Evolutionary conservation across 192 early-diverging fungal genomes (phyloP), one percentile per base, ranked within the genome.

Genomic region (Entomortierella beljakovae): DNA sequence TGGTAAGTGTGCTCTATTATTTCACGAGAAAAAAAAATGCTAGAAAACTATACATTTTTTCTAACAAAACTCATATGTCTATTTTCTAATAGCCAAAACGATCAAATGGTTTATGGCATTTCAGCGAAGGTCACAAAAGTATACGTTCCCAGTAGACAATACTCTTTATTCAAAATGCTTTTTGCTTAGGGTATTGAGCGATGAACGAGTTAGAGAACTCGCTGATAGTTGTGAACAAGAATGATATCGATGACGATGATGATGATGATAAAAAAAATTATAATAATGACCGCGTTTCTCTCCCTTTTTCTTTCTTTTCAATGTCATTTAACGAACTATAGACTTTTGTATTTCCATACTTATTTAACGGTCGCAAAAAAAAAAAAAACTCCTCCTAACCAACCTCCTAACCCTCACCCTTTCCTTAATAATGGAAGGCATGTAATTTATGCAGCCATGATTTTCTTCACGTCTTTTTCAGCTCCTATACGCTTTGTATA

Each of bases 61-160:
- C 23, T 16, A 23, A 22, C 15, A 50, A 22, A 28, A 3, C 15
- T 32, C 34, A 9, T 50, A n/a, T 31, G 32, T 42, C 34, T 23
- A 11, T 33, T 56, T 31, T 42, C 31, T 33, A 11, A 56, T 38
- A 76, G 74, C 74, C 60, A 77, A 77, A 49, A 77, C 74, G 18
- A 57, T 77, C 38, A 77, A 77, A 31, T 77, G 74, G 74, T 77
- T 77, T 32, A 26, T 69, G 51, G 74, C 74, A 0, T 77, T 77
- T 25, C 74, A 77, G 15, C 59, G 43, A 26, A 29, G 66, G 23
- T 22, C 74, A 10, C 74, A 61, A 55, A 68, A 59, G 38, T 77
- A 77, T 49, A 64, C 74, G 33, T 77, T 77, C 38, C n/a, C 65
- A 0, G 48, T 77, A n/a, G 74, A 77, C 11, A 62, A 35, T 34